These are phyloP conservation scores for Linnemannia hyalina DNA, from an alignment of 192 early-diverging fungal genomes.

Conservation along the genomic window DNA sequence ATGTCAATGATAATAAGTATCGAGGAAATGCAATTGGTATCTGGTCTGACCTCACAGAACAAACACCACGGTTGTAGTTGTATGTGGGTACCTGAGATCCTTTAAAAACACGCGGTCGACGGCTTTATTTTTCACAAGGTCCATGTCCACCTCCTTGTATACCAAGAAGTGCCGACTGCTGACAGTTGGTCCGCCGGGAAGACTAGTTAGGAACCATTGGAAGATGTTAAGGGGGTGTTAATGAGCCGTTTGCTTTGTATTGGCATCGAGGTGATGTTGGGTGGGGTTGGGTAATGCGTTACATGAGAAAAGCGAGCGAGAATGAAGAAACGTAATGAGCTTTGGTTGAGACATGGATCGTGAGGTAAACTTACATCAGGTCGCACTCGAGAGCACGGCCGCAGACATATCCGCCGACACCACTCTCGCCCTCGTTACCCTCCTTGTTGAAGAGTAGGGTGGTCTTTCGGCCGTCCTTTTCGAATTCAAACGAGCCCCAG, in stretches of 20 bases:
- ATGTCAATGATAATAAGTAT: neutral
- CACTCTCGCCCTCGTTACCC: slow-evolving; percentile 48
- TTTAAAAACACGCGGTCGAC: slow-evolving; percentile 53
- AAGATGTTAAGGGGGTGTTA: neutral
- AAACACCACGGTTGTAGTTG: neutral
- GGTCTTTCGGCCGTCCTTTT: slow-evolving; percentile 31
- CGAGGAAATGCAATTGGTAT: neutral
- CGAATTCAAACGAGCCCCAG: slow-evolving; percentile 53
- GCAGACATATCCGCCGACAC: slow-evolving; percentile 53
- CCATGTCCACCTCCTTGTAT: slow-evolving; percentile 47
- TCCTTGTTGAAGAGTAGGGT: slow-evolving; percentile 47
- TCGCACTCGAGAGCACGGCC: slow-evolving; percentile 42
- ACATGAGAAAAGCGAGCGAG: neutral
- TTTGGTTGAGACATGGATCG: neutral
- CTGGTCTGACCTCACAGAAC: neutral
- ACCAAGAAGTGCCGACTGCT: slow-evolving; percentile 52
- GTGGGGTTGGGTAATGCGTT: neutral
- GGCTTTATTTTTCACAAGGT: slow-evolving; percentile 26
- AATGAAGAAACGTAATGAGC: neutral
- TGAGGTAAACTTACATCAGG: slow-evolving; percentile 30
- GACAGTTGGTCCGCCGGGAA: slow-evolving; percentile 31
- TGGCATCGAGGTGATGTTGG: neutral
- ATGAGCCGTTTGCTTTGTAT: too few relatives aligned
- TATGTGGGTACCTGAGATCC: slow-evolving; percentile 37
- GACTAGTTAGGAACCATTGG: slow-evolving; percentile 3